Percentiles rank a stretch among this genome's conserved stretches.
phyloP scores from a whole-genome alignment of 2,329 filamentous ascomycete species.

The Ascochyta pisi region DNA sequence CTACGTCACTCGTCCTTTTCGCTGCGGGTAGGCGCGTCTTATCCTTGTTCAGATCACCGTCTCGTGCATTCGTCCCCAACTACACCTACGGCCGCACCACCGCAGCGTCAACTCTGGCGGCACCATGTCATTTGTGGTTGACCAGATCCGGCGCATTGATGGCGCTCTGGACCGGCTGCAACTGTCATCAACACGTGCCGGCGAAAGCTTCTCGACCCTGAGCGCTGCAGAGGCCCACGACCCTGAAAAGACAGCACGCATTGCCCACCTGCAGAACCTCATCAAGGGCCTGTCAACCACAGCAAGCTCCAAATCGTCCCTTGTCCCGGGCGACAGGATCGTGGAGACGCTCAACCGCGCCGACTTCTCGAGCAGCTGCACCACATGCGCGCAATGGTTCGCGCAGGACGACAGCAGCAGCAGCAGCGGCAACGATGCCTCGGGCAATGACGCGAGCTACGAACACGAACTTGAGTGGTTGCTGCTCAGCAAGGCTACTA shows the following conservation, averaged over 20 bases:
- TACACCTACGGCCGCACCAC: not conserved
- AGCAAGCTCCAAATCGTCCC: constrained; percentile 67
- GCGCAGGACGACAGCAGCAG: constrained; percentile 33
- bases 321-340: constrained; percentile 65
- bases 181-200: constrained; percentile 47
- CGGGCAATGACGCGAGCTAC: constrained; percentile 54
- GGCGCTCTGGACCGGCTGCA: constrained; percentile 65
- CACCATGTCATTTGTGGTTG: constrained; percentile 53
- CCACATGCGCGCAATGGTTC: constrained; percentile 50
- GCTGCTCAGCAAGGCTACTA: constrained; percentile 85
- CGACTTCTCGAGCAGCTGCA: constrained; percentile 54
- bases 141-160: constrained; percentile 64
- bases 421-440: constrained; percentile 25
- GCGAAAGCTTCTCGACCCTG: constrained; percentile 40
- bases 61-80: not conserved
- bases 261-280: constrained; percentile 66
- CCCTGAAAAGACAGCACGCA: constrained; percentile 57
- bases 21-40: constrained; percentile 3
- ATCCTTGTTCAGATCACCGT: constrained; percentile 12
- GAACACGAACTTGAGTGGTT: constrained; percentile 89
- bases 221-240: constrained; percentile 45
- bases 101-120: constrained; percentile 28
- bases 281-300: constrained; percentile 75
- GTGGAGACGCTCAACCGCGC: constrained; percentile 69
- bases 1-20: constrained; percentile 11